Evolutionary conservation across 352 stramenopile genomes (phyloP).

Genomic region (Pythium brassicae): DNA sequence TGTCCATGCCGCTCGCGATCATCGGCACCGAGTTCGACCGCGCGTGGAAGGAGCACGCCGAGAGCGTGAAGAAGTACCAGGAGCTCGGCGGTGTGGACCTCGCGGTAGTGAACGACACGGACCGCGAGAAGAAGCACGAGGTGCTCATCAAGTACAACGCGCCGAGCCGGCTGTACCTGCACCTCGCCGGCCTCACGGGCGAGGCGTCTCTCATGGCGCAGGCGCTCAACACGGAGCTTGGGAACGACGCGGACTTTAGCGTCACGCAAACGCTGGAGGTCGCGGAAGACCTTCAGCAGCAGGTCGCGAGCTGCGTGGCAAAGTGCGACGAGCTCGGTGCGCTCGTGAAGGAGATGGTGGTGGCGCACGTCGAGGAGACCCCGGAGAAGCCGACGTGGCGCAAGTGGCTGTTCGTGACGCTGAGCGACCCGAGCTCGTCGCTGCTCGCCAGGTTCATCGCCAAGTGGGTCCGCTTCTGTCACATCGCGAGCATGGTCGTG

Average conservation of each 20-base stretch:
- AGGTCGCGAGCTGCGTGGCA: conserved; percentile 35
- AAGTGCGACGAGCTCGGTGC: conserved; percentile 55
- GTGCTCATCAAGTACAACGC: conserved; percentile 79
- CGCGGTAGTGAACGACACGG: conserved; percentile 22
- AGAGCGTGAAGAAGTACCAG: conserved; percentile 62
- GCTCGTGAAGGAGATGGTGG: conserved; percentile 68
- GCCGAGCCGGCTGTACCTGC: conserved; percentile 62
- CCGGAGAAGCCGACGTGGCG: conserved; percentile 29
- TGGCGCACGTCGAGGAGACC: conserved; percentile 27
- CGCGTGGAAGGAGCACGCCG: conserved; percentile 70
- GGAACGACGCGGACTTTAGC: conserved; percentile 25
- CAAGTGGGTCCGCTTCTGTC: conserved; percentile 57
- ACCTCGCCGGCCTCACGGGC: conserved; percentile 51
- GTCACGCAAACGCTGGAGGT: conserved; percentile 43
- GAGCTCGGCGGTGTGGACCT: conserved; percentile 20
- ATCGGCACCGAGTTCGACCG: conserved; percentile 82
- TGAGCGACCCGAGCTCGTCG: conserved; percentile 47
- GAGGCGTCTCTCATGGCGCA: conserved; percentile 68
- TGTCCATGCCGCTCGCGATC: conserved; percentile 84
- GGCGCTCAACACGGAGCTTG: conserved; percentile 39
- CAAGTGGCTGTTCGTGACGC: conserved; percentile 29
- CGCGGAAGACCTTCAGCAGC: conserved; percentile 45
- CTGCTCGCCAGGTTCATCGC: conserved; percentile 29
- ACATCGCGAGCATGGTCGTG: conserved; percentile 71
- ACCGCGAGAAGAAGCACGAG: conserved; percentile 55